A percentile compares a stretch with the other conserved stretches of the same genome.
Evolutionary conservation across 2,329 filamentous ascomycete genomes (phyloP).

Genomic region (Aspergillus quadrilineatus): DNA sequence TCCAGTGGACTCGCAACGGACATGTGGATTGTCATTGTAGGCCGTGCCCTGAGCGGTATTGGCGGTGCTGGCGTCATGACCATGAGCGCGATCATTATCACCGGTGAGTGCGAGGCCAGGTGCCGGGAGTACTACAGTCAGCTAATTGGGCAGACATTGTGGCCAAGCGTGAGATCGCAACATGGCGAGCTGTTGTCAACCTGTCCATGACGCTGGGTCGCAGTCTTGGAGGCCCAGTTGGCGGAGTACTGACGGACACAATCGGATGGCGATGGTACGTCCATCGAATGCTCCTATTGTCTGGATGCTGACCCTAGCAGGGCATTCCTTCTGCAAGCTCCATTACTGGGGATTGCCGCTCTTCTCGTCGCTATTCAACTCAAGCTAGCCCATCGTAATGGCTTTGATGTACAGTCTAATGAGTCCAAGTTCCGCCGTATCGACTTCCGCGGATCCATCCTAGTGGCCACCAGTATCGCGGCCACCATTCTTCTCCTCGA

Average conservation of each 20-base stretch:
- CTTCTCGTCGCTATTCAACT: conserved; percentile 48
- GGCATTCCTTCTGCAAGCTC: conserved; percentile 31
- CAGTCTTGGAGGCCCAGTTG: conserved; percentile 55
- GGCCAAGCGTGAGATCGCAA: conserved; percentile 49
- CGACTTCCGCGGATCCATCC: conserved; percentile 58
- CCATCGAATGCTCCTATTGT: too few species aligned
- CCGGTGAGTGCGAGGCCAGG: conserved; percentile 21
- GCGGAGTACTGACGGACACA: conserved; percentile 61
- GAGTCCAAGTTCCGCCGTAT: conserved; percentile 50
- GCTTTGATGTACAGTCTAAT: background rate
- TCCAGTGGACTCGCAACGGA: conserved; percentile 37
- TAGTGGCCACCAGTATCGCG: conserved; percentile 47
- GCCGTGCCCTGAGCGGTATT: conserved; percentile 43
- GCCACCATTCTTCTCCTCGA: conserved; percentile 50
- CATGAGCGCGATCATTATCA: conserved; percentile 50
- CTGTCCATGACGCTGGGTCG: conserved; percentile 51
- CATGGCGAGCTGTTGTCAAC: conserved; percentile 53
- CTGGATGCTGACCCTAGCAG: conserved; percentile 13
- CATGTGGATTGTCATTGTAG: conserved; percentile 43
- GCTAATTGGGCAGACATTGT: conserved; percentile 43
- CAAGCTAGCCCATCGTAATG: conserved; percentile 20
- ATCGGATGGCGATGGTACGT: conserved; percentile 65
- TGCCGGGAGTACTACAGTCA: background rate
- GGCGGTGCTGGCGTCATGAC: conserved; percentile 48
- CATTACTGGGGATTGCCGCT: conserved; percentile 27